A percentile compares a stretch with the other conserved stretches of the same genome.
phyloP scores from a whole-genome alignment of 1,284 basidiomycete species.

The Chalciporus sp. region DNA sequence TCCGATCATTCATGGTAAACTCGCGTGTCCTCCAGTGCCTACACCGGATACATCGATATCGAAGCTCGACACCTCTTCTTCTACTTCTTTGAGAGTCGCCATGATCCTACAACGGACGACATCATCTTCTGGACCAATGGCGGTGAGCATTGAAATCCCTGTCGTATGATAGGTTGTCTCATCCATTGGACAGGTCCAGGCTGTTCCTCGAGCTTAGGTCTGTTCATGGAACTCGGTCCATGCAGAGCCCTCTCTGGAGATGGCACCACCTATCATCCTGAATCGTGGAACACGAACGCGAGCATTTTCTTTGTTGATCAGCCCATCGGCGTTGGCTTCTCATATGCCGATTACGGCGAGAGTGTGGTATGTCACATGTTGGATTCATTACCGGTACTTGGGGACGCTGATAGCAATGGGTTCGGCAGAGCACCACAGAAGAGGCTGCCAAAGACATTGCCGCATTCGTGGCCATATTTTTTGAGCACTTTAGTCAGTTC shows the following conservation, averaged over 20 bases:
- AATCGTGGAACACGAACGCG: constrained; percentile 65
- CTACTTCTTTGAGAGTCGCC: constrained; percentile 85
- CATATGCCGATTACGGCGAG: constrained; percentile 65
- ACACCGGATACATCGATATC: constrained; percentile 68
- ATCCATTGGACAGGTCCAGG: constrained; percentile 23
- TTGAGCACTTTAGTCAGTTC: constrained; percentile 62
- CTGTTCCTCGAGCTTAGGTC: constrained; percentile 40
- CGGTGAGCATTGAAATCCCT: constrained; percentile 34
- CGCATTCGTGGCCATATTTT: constrained; percentile 67
- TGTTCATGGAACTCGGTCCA: constrained; percentile 56
- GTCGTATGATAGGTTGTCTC: background rate
- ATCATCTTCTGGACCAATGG: constrained; percentile 72
- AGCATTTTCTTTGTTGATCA: constrained; percentile 73
- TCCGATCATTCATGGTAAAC: constrained; percentile 9
- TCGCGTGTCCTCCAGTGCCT: constrained; percentile 41
- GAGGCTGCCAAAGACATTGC: constrained; percentile 65
- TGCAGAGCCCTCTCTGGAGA: constrained; percentile 36
- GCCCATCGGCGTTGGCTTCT: constrained; percentile 71
- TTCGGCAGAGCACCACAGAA: constrained; percentile 49
- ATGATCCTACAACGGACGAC: constrained; percentile 65
- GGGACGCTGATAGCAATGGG: background rate
- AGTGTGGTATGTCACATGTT: constrained; percentile 39
- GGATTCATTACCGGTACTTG: background rate
- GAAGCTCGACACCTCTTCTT: constrained; percentile 76
- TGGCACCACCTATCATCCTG: constrained; percentile 52